phyloP scores from a whole-genome alignment of 805 yeast species.

The Ogataea saltuana region DNA sequence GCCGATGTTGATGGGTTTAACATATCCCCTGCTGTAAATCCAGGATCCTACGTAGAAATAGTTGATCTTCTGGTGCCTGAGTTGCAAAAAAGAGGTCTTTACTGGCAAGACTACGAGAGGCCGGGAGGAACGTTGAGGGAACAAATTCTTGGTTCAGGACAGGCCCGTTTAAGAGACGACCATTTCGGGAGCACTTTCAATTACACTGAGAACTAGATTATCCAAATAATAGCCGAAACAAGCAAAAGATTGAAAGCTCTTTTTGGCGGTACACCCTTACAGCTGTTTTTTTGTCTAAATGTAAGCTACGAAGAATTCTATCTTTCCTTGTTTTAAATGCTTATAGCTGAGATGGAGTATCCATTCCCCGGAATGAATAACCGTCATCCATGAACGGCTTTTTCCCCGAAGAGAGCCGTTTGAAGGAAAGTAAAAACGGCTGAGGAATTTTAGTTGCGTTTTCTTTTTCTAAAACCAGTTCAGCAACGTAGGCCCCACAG shows the following conservation, averaged over 20 bases:
- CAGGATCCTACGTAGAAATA: conserved; percentile 40
- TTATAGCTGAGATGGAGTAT: neutral
- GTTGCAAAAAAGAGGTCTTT: conserved; percentile 28
- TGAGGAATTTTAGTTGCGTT: conserved; percentile 3
- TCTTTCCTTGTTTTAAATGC: too few species aligned
- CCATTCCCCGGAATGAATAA: conserved; percentile 4
- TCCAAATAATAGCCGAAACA: neutral
- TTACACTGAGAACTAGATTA: neutral
- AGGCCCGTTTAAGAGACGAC: conserved; percentile 8
- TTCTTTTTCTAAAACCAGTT: conserved; percentile 18
- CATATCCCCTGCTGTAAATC: conserved; percentile 39
- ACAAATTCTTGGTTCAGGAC: conserved; percentile 33
- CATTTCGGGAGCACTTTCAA: conserved; percentile 9
- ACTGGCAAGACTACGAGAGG: conserved; percentile 39
- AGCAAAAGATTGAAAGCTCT: neutral
- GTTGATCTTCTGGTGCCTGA: conserved; percentile 37
- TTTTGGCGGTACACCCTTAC: too few species aligned
- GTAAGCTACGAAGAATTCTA: too few species aligned
- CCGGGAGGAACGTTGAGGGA: conserved; percentile 40
- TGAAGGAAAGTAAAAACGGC: neutral
- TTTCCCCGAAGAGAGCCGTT: conserved; percentile 4
- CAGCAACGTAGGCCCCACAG: conserved; percentile 41
- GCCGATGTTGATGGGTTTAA: conserved; percentile 47
- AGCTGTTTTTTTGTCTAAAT: too few species aligned
- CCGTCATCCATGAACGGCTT: conserved; percentile 1